phyloP scores from a whole-genome alignment of 1,139 yeast genomes.

The Kodamaea sp. region DNA sequence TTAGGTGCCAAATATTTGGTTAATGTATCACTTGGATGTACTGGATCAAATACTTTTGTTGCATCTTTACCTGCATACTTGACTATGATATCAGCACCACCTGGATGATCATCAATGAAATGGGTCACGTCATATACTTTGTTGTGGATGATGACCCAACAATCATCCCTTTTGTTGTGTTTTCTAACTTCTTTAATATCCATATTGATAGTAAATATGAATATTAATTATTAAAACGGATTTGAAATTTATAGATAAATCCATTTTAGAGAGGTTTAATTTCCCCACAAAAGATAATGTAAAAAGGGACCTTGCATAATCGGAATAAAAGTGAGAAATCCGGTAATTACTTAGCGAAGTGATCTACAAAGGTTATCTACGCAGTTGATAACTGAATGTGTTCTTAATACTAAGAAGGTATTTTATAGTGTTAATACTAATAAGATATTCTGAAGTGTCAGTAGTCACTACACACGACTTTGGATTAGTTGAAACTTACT shows the following conservation, averaged over 20 bases:
- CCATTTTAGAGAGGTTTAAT: neutral
- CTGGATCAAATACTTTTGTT: constrained; percentile 62
- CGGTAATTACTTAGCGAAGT: no score
- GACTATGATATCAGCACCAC: constrained; percentile 50
- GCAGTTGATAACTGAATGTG: no score
- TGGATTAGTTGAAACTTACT: no score
- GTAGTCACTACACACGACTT: no score
- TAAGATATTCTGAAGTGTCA: no score
- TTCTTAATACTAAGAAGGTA: no score
- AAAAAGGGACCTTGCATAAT: no score
- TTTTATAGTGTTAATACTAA: no score
- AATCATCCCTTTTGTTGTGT: constrained; percentile 40
- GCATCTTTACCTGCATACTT: constrained; percentile 58
- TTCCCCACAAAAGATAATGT: neutral
- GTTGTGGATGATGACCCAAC: constrained; percentile 55
- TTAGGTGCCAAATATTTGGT: constrained; percentile 37
- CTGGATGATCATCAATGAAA: constrained; percentile 51
- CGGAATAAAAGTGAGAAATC: no score
- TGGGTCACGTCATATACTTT: constrained; percentile 50
- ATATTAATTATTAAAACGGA: neutral
- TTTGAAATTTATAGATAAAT: neutral
- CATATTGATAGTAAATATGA: neutral
- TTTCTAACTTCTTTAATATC: constrained; percentile 29
- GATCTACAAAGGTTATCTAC: no score
- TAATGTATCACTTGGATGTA: constrained; percentile 81